Evolutionary conservation across 352 stramenopile species (phyloP), one percentile per base, ranked within the genome.

Genomic region (Globisporangium nodosum): DNA sequence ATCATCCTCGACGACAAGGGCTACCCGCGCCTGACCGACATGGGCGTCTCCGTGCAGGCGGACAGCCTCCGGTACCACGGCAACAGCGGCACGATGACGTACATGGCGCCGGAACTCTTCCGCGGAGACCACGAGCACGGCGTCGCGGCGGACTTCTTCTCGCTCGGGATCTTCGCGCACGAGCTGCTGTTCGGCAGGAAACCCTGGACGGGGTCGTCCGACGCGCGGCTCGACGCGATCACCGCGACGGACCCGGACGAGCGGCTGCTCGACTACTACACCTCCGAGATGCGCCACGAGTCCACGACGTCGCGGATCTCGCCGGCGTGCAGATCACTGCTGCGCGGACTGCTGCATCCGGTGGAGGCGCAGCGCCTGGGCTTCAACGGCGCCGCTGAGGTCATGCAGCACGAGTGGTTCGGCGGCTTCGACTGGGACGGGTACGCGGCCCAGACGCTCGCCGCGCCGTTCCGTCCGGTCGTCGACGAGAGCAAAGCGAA

Each of bases 1-100:
- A 74, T 96, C 20, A 86, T 96, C 35, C 71, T 94, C 1, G 82
- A 94, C 56, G 76, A 85, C n/a, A 70, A 84, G 24, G 82, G 82
- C 0, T 92, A 89, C 49, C 78, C 83, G 21, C 71, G 78, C 9
- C 57, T 94, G 12, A 89, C 84, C 5, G 84, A 94, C 51, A 64
- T 94, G 27, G 82, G 84, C 37, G 78, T 92, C 33, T 87, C 78
- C 0, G 73, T 88, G n/a, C 70, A 85, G 46, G 74, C 59, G 0
- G 65, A 68, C 9, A 55, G 69, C 0, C 54, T 88, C 31, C 66
- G 76, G 18, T 75, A 76, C 42, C 63, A 68, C 48, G 75, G 76
- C 49, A 81, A 74, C 31, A 90, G 80, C 55, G 80, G 82, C 6
- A 92, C 82, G 0, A 66, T 65, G 13, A 58, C 66, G n/a, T 90